These are phyloP conservation scores for Dendrothele bispora DNA, from an alignment of 768 basidiomycete genomes.

Conservation along the genomic window DNA sequence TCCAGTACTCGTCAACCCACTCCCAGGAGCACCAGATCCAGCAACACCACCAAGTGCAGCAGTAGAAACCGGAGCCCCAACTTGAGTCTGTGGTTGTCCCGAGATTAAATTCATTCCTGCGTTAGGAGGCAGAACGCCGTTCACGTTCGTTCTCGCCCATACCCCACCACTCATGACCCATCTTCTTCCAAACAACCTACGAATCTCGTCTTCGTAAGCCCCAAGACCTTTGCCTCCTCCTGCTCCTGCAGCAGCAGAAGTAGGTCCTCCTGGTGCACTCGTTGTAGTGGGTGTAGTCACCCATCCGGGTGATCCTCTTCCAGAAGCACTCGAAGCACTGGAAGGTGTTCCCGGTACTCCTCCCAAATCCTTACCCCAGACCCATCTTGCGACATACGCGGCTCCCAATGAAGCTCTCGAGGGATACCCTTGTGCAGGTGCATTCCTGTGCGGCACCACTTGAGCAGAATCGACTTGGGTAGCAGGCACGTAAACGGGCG, in stretches of 20 bases:
- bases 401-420: slow-evolving; percentile 70
- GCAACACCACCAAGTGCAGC: too few species aligned
- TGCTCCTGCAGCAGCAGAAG: slow-evolving; percentile 26
- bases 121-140: neutral
- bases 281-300: too few species aligned
- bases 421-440: slow-evolving; percentile 68
- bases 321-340: neutral
- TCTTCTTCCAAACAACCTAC: slow-evolving; percentile 66
- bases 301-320: slow-evolving; percentile 24
- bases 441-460: slow-evolving; percentile 68
- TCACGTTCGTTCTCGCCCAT: slow-evolving; percentile 50
- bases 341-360: slow-evolving; percentile 2
- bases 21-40: too few species aligned
- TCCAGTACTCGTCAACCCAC: too few species aligned
- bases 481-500: slow-evolving; percentile 71
- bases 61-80: too few species aligned
- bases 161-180: slow-evolving; percentile 69
- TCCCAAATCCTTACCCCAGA: slow-evolving; percentile 70
- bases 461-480: slow-evolving; percentile 81
- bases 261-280: too few species aligned
- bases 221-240: slow-evolving; percentile 42
- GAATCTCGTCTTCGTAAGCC: slow-evolving; percentile 80
- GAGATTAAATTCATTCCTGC: too few species aligned
- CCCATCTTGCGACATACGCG: slow-evolving; percentile 83
- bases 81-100: too few species aligned